These are phyloP conservation scores for Curvularia sp. DNA, from an alignment of 2,329 filamentous ascomycete genomes.

Conservation along the genomic window DNA sequence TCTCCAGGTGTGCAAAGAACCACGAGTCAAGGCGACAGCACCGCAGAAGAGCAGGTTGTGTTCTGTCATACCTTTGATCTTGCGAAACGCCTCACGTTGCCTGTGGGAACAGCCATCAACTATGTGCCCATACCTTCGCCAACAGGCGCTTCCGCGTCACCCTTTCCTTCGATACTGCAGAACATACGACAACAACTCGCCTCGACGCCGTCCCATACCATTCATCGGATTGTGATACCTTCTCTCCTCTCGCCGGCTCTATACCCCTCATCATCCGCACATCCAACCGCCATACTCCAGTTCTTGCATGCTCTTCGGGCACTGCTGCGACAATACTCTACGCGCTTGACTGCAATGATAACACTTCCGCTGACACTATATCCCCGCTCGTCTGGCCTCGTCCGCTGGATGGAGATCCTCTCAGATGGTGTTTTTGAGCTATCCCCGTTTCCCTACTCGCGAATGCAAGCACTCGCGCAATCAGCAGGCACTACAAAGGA, in stretches of 20 bases:
- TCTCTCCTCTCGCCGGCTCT: slow-evolving; percentile 84
- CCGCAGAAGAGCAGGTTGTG: slow-evolving; percentile 54
- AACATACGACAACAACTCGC: slow-evolving; percentile 62
- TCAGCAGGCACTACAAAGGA: slow-evolving; percentile 61
- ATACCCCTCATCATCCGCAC: slow-evolving; percentile 73
- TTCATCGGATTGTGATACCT: slow-evolving; percentile 87
- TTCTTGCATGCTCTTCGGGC: slow-evolving; percentile 82
- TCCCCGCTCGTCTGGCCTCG: slow-evolving; percentile 75
- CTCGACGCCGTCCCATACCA: slow-evolving; percentile 58
- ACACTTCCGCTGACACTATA: slow-evolving; percentile 83
- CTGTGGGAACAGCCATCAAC: slow-evolving; percentile 51
- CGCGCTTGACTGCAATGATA: slow-evolving; percentile 72
- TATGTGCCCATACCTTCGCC: slow-evolving; percentile 62
- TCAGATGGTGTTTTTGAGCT: slow-evolving; percentile 88
- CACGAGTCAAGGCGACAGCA: slow-evolving; percentile 49
- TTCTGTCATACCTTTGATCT: slow-evolving; percentile 63
- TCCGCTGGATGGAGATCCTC: slow-evolving; percentile 85
- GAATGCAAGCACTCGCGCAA: slow-evolving; percentile 57
- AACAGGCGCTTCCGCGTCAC: slow-evolving; percentile 62
- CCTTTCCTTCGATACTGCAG: slow-evolving; percentile 72
- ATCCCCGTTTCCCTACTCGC: slow-evolving; percentile 71
- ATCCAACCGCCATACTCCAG: slow-evolving; percentile 75
- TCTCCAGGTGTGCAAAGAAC: slow-evolving; percentile 29
- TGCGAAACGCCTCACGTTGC: slow-evolving; percentile 56
- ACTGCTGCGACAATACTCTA: slow-evolving; percentile 71